Evolutionary conservation across 441 rosid species (phyloP), one percentile per base, ranked within the genome.

Genomic region (Erodium chrysanthum): DNA sequence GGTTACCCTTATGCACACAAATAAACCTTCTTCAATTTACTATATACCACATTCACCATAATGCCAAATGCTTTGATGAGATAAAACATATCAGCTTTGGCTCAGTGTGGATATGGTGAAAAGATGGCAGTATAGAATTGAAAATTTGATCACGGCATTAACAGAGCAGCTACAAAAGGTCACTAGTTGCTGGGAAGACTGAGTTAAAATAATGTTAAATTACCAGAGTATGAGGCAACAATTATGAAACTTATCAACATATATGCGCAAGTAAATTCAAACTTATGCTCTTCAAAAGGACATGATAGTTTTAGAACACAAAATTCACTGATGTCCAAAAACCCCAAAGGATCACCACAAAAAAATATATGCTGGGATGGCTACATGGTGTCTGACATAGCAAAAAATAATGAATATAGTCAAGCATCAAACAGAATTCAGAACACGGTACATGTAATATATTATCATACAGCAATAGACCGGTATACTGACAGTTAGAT

Each of bases 401-500:
- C 56, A 48, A 48, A 48, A 48, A 44, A 44, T 48, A 14, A 14
- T 14, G 56, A 22, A 23, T 25, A 21, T 23, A 59, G 14, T 23
- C 31, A 25, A 25, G 15, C 64, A 23, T 59, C 33, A 59, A 59
- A 27, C 31, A 25, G 17, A 23, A 22, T 14, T 25, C 58, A 50
- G 21, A 63, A 68, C 64, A 62, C 46, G 25, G 75, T 54, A 22
- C 54, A 75, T 64, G 65, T 63, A 70, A 63, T 42, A 27, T 21
- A 64, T 14, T 5, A 68, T 40, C 70, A 64, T 27, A 42, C 23
- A 72, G 70, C 33, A 77, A 52, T 62, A 67, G 71, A 59, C 63
- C 65, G 72, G 76, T 67, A 50, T 73, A 86, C 97, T 82, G 61
- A 94, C 99, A 82, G 84, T 90, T 75, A 95, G 44, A 76, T 95